phyloP scores from a whole-genome alignment of 306 rosid genomes.

The Casuarina glauca region DNA sequence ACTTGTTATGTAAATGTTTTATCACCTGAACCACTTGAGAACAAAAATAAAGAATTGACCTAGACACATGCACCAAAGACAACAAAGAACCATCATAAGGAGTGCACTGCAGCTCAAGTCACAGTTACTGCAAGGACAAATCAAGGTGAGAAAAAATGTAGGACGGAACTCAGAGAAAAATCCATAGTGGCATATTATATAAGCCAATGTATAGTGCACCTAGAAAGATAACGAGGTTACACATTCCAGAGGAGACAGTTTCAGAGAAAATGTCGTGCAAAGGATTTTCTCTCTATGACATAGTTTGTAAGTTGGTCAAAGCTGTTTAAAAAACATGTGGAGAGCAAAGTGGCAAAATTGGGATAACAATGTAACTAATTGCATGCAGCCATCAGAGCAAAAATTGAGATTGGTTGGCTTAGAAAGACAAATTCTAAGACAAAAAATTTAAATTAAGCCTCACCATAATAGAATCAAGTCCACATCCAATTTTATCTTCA shows the following conservation, averaged over 20 bases:
- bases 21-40: background rate
- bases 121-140: background rate
- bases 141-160: background rate
- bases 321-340: constrained; percentile 2
- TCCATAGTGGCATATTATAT: background rate
- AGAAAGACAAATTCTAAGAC: background rate
- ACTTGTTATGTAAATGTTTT: background rate
- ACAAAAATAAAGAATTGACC: background rate
- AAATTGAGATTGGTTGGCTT: background rate
- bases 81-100: background rate
- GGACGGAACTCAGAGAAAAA: background rate
- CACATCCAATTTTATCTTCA: constrained; percentile 86
- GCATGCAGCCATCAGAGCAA: background rate
- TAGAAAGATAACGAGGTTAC: background rate
- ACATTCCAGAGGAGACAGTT: background rate
- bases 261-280: background rate
- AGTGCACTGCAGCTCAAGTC: background rate
- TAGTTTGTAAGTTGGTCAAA: constrained; percentile 8
- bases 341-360: background rate
- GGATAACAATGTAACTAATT: background rate
- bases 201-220: background rate
- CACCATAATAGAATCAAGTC: constrained; percentile 85
- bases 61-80: background rate
- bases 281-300: background rate
- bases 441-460: constrained; percentile 1